A percentile compares a stretch with the other conserved stretches of the same genome.
Evolutionary conservation across 768 basidiomycete genomes (phyloP).

Genomic region (Leucogyrophana mollusca): DNA sequence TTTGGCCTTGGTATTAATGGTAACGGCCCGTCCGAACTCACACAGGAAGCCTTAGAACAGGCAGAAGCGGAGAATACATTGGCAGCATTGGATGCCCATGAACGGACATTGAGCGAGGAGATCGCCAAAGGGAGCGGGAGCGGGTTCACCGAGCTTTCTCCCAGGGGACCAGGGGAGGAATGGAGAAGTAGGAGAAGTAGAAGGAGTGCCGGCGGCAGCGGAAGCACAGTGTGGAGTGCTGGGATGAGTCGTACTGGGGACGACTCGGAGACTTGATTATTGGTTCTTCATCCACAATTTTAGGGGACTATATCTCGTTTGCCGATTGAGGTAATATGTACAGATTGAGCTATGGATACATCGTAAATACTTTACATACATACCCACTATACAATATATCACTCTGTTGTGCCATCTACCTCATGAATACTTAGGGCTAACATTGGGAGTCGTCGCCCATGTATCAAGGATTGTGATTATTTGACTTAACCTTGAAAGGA

Average conservation of each 20-base stretch:
- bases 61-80: conserved; percentile 76
- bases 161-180: conserved; percentile 43
- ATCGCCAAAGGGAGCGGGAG: conserved; percentile 70
- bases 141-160: conserved; percentile 78
- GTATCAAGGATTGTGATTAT: too few relatives aligned
- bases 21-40: conserved; percentile 44
- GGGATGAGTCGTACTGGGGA: conserved; percentile 70
- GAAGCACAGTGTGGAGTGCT: conserved; percentile 86
- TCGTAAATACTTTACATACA: conserved; percentile 20
- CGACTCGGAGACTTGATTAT: conserved; percentile 31
- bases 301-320: too few relatives aligned
- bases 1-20: conserved; percentile 28
- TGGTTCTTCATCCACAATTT: too few relatives aligned
- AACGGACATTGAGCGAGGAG: conserved; percentile 68
- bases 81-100: conserved; percentile 77
- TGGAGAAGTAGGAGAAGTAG: conserved; percentile 54
- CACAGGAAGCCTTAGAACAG: conserved; percentile 74
- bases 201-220: conserved; percentile 59
- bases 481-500: too few relatives aligned
- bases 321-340: too few relatives aligned
- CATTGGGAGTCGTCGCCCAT: too few relatives aligned
- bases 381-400: too few relatives aligned
- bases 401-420: too few relatives aligned
- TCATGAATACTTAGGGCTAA: too few relatives aligned
- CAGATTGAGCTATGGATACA: conserved; percentile 14